phyloP scores from a whole-genome alignment of 768 basidiomycete genomes.

The Hydnomerulius pinastri region DNA sequence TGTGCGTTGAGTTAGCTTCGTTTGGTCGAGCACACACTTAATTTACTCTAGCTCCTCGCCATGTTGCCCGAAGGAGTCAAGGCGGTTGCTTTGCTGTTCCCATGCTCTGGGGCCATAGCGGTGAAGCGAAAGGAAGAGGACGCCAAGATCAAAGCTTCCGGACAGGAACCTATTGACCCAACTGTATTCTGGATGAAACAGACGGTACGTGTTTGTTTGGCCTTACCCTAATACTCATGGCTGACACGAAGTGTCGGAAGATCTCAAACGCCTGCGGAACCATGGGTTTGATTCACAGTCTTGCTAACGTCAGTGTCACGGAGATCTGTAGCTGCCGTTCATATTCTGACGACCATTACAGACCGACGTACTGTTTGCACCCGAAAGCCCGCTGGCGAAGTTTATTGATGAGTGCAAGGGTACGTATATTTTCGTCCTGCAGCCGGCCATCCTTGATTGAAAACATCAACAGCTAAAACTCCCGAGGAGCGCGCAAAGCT shows the following conservation, averaged over 20 bases:
- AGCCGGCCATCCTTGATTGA: neutral
- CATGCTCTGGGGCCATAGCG: conserved; percentile 56
- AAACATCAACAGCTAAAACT: conserved; percentile 51
- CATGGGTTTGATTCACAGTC: conserved; percentile 80
- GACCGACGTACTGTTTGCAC: conserved; percentile 58
- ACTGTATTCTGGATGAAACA: conserved; percentile 89
- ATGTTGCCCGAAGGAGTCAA: conserved; percentile 76
- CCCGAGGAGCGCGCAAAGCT: conserved; percentile 73
- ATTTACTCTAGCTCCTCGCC: conserved; percentile 53
- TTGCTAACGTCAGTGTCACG: conserved; percentile 66
- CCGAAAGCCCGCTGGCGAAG: conserved; percentile 59
- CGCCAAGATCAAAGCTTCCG: conserved; percentile 46
- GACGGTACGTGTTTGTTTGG: conserved; percentile 51
- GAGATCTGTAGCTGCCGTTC: conserved; percentile 4
- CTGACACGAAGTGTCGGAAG: conserved; percentile 35
- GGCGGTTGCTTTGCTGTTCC: conserved; percentile 87
- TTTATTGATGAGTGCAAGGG: conserved; percentile 70
- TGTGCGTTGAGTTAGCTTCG: conserved; percentile 35
- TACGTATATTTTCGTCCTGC: conserved; percentile 23
- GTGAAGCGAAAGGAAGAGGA: conserved; percentile 61
- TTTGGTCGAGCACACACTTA: neutral
- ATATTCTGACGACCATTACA: conserved; percentile 23
- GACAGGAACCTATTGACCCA: conserved; percentile 52
- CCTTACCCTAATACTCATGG: neutral
- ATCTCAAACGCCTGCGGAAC: conserved; percentile 88